Evolutionary conservation across 176 grass and related monocot species (phyloP), one percentile per base, ranked within the genome.

Genomic region (Carex pumila): DNA sequence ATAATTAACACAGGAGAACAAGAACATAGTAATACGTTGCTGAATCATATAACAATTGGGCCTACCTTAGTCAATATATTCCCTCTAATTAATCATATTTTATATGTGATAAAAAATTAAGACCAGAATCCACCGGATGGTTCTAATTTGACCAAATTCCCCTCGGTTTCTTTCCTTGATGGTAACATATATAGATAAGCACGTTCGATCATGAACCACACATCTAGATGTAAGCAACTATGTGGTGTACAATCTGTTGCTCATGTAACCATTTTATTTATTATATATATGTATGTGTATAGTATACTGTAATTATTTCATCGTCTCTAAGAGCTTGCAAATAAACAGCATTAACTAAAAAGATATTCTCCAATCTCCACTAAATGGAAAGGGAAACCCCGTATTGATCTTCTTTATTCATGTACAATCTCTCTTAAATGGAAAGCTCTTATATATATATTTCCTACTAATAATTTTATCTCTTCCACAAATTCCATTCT

Each of bases 121-220:
- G 37, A 7, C 43, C 8, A 74, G n/a, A 74, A 52, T 74, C 70
- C 29, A 12, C 70, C 14, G 11, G 19, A 74, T 74, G 19, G n/a
- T 49, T 52, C 22, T 14, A 50, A 25, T 74, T 74, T 52, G 18
- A 74, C 70, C n/a, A 74, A 50, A 74, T 25, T 25, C 5, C 19
- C 70, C 43, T 39, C 21, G 12, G 19, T 74, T 74, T 52, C 9
- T 74, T 74, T 71, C 41, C 25, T 77, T 56, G 50, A 77, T 77
- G 25, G 71, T 53, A 74, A 74, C 71, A 53, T 53, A 22, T 19
- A 52, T 47, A 21, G 36, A 19, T 75, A 7, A 77, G 22, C 72
- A 55, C 72, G 50, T 76, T 76, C 47, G 72, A 76, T 55, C 72
- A 55, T 76, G 72, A 49, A 76, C 72, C 72, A 21, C 72, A 55